Evolutionary conservation across 78 protist genomes (phyloP).

Genomic region (Dictyostelium purpureum): DNA sequence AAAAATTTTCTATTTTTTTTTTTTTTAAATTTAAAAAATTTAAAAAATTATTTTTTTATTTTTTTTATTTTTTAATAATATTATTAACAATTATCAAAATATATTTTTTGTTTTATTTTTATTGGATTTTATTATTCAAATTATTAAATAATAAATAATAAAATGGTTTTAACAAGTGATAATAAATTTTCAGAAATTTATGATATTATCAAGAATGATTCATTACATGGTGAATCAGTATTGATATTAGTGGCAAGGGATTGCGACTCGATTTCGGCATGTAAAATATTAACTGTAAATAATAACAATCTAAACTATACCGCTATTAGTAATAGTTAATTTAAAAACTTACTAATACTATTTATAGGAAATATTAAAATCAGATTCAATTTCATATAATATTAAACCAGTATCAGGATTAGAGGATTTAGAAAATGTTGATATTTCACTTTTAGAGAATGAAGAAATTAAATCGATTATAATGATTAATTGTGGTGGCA

Average conservation of each 20-base stretch:
- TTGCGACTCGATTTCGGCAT: constrained; percentile 71
- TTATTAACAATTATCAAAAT: no score
- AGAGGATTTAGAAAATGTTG: constrained; percentile 15
- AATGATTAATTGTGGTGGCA: constrained; percentile 81
- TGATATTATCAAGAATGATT: constrained; percentile 28
- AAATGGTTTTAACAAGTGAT: constrained; percentile 54
- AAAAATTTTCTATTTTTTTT: no score
- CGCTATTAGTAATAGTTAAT: neutral
- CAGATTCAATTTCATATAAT: constrained; percentile 50
- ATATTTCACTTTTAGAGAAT: constrained; percentile 22
- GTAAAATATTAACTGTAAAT: constrained; percentile 61
- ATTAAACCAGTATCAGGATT: constrained; percentile 49
- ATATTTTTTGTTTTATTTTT: no score
- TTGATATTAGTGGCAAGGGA: constrained; percentile 65
- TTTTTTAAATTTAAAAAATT: no score
- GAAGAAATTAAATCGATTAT: constrained; percentile 56
- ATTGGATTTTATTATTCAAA: no score
- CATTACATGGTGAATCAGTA: constrained; percentile 62
- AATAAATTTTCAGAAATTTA: constrained; percentile 53
- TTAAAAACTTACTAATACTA: neutral
- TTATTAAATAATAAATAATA: no score
- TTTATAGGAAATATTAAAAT: constrained; percentile 60
- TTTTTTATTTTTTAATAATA: no score
- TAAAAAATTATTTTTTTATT: no score
- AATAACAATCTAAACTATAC: neutral